Evolutionary conservation across 257 asterid species (phyloP).

Genomic region (Forsythia viridissima): DNA sequence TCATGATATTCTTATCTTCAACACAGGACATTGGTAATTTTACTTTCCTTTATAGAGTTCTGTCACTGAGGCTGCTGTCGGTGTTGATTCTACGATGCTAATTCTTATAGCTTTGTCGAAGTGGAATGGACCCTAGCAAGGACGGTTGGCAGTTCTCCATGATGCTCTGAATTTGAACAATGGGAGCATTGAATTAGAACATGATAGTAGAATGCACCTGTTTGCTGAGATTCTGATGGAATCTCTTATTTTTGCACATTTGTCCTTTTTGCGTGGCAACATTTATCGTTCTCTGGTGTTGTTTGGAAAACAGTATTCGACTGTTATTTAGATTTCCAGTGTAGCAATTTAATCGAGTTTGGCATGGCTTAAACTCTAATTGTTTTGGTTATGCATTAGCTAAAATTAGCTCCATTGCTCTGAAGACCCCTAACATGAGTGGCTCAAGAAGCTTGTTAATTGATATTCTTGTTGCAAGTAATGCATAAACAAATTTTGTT

Average conservation of each 20-base stretch:
- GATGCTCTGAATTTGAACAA: background rate
- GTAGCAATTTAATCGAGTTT: slow-evolving; percentile 1
- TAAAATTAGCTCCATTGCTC: slow-evolving; percentile 8
- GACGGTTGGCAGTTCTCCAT: background rate
- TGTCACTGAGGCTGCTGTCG: slow-evolving; percentile 8
- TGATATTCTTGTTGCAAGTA: background rate
- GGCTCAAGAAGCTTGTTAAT: background rate
- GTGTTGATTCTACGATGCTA: background rate
- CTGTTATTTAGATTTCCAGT: background rate
- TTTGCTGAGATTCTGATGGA: slow-evolving; percentile 7
- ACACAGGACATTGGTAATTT: slow-evolving; percentile 92
- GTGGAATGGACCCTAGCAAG: slow-evolving; percentile 8
- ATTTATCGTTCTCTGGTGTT: background rate
- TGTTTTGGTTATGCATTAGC: slow-evolving; percentile 12
- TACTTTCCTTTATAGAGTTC: background rate
- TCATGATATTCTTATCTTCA: slow-evolving; percentile 82
- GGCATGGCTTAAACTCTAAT: slow-evolving; percentile 8
- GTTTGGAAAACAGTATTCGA: background rate
- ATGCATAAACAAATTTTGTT: background rate
- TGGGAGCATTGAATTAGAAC: background rate
- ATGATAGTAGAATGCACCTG: slow-evolving; percentile 10
- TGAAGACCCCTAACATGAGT: background rate
- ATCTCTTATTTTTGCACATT: slow-evolving; percentile 9
- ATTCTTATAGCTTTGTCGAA: slow-evolving; percentile 4
- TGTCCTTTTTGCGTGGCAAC: background rate